Evolutionary conservation across 2,329 filamentous ascomycete genomes (phyloP), one percentile per base, ranked within the genome.

Genomic region (Colletotrichum horii): DNA sequence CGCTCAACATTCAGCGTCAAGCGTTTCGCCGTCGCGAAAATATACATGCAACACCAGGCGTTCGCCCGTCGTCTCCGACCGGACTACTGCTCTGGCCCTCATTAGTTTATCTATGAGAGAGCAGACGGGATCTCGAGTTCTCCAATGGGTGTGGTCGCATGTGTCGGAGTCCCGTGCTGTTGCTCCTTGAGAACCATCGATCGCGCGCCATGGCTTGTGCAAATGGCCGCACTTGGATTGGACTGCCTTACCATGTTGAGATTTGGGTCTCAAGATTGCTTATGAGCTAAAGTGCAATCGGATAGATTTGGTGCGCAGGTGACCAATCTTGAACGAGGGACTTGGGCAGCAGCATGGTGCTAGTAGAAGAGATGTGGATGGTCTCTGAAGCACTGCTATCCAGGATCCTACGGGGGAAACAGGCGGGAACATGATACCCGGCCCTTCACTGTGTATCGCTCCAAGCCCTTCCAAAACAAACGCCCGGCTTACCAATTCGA

Each of bases 71-170:
- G 71, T 71, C 71, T 75, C 67, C 71, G 66, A 76, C 70, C 70
- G 55, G 66, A 75, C 75, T 75, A 75, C 71, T 76, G 75, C 71
- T 76, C 66, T 74, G 38, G 74, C 74, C 71, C 66, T 76, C 71
- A 58, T 32, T 38, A 43, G 75, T 74, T 76, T 76, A 74, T 74
- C 70, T 74, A 74, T 30, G 70, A 68, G 74, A 76, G 74, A 76
- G 70, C 74, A 60, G 74, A 76, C 66, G 70, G 74, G 74, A 76
- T 76, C 74, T 68, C 65, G 70, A 74, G 70, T 70, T 76, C 55
- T 76, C 74, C 70, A 55, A 26, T 66, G 70, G 74, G 74, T 76
- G 66, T 76, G 74, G 60, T 76, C 74, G 74, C 58, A 76, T 74
- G 70, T 76, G 52, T 5, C 28, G 2, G 22, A 8, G 14, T 6